phyloP scores from a whole-genome alignment of 1,139 yeast species.

The Scheffersomyces segobiensis region DNA sequence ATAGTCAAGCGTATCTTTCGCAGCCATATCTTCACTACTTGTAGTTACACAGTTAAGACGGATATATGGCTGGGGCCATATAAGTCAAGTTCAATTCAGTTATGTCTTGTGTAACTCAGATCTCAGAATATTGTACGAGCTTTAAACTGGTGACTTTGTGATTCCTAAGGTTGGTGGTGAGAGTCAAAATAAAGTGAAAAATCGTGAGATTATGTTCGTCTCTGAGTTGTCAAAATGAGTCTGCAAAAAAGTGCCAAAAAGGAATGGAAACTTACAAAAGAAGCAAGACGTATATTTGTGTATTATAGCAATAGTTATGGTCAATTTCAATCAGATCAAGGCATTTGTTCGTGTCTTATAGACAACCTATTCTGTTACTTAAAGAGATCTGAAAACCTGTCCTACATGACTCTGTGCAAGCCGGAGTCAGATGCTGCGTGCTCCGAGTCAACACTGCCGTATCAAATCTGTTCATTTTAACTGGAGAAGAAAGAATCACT shows the following conservation, averaged over 20 bases:
- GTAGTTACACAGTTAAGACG: not conserved
- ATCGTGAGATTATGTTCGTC: not conserved
- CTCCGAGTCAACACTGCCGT: not conserved
- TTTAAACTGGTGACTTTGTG: not conserved
- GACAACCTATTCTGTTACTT: not conserved
- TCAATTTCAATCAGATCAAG: not conserved
- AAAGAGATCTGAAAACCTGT: not conserved
- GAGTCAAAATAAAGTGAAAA: not conserved
- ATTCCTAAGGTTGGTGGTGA: not conserved
- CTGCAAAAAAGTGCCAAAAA: not conserved
- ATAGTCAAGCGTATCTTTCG: not conserved
- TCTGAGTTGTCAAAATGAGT: not conserved
- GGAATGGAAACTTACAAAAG: not conserved
- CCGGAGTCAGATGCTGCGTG: not conserved
- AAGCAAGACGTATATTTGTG: not conserved
- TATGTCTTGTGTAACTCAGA: not conserved
- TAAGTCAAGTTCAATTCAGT: not conserved
- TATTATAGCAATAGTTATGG: not conserved
- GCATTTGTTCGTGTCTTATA: no score
- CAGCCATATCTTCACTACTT: not conserved
- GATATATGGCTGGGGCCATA: not conserved
- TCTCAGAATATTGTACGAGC: not conserved
- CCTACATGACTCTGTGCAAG: not conserved
- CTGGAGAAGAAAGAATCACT: not conserved
- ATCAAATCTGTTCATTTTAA: not conserved